phyloP scores from a whole-genome alignment of 192 early-diverging fungal genomes.

The Linnemannia zychae region DNA sequence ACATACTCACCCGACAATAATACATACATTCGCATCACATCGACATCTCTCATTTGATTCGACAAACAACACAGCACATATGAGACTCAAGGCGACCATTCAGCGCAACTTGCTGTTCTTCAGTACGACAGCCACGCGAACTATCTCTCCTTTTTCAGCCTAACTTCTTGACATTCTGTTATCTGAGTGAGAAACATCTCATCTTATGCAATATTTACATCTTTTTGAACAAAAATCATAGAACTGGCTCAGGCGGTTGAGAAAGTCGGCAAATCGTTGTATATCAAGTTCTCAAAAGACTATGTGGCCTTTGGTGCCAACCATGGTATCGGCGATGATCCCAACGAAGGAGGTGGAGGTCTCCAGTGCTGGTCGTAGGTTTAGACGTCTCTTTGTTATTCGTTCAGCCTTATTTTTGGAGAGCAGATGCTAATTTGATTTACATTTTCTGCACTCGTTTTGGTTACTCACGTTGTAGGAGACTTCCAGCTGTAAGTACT shows the following conservation, averaged over 20 bases:
- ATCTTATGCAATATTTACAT: too few relatives aligned
- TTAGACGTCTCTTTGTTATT: too few relatives aligned
- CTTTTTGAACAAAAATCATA: constrained; percentile 2
- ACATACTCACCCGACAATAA: neutral
- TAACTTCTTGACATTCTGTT: neutral
- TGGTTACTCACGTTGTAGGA: neutral
- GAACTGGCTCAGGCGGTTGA: constrained; percentile 76
- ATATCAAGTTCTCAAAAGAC: constrained; percentile 74
- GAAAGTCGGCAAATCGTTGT: constrained; percentile 76
- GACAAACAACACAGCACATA: neutral
- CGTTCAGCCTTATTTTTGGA: neutral
- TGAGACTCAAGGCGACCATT: constrained; percentile 48
- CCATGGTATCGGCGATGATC: constrained; percentile 66
- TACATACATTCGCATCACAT: neutral
- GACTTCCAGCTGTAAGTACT: constrained; percentile 20
- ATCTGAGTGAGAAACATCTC: too few relatives aligned
- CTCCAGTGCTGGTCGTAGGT: constrained; percentile 82
- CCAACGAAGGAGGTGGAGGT: constrained; percentile 65
- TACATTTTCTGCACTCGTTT: neutral
- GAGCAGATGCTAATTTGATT: too few relatives aligned
- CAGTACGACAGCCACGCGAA: constrained; percentile 31
- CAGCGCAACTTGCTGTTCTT: constrained; percentile 46
- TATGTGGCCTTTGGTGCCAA: constrained; percentile 69
- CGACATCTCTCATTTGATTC: neutral
- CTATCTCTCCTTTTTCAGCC: neutral